phyloP scores from a whole-genome alignment of 2,329 filamentous ascomycete species.

The Paracoccidioides lutzii region DNA sequence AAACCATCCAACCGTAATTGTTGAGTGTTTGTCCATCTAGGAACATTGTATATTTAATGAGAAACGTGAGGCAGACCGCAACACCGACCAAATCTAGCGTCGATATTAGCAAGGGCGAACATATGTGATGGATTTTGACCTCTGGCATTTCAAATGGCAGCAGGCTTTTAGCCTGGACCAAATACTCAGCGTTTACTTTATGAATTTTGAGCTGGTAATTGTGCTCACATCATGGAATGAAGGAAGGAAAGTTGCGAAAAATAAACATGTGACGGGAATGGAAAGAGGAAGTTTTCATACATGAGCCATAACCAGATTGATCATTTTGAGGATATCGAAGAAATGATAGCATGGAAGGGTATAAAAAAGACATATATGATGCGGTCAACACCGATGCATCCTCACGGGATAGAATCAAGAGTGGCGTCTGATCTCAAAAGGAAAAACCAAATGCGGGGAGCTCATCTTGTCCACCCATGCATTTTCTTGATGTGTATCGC shows the following conservation, averaged over 20 bases:
- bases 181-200: conserved; percentile 42
- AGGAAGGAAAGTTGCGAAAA: too few relatives aligned
- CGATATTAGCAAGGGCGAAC: conserved; percentile 38
- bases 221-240: too few relatives aligned
- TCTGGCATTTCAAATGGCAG: conserved; percentile 41
- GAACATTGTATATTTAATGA: conserved; percentile 22
- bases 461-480: too few relatives aligned
- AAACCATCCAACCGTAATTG: conserved; percentile 25
- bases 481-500: neutral
- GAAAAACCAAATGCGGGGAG: neutral
- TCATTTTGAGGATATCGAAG: too few relatives aligned
- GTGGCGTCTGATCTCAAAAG: neutral
- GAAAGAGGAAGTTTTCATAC: too few relatives aligned
- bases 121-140: conserved; percentile 33
- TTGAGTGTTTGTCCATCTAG: conserved; percentile 18
- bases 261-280: too few relatives aligned
- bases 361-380: too few relatives aligned
- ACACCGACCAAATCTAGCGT: conserved; percentile 17
- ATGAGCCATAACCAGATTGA: too few relatives aligned
- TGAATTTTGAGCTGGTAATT: too few relatives aligned
- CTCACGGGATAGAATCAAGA: too few relatives aligned
- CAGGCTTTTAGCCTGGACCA: conserved; percentile 32
- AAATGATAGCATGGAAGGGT: too few relatives aligned
- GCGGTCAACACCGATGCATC: too few relatives aligned
- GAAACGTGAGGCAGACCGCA: conserved; percentile 16